Evolutionary conservation across 306 rosid species (phyloP).

Genomic region (Adenanthera pavonina): DNA sequence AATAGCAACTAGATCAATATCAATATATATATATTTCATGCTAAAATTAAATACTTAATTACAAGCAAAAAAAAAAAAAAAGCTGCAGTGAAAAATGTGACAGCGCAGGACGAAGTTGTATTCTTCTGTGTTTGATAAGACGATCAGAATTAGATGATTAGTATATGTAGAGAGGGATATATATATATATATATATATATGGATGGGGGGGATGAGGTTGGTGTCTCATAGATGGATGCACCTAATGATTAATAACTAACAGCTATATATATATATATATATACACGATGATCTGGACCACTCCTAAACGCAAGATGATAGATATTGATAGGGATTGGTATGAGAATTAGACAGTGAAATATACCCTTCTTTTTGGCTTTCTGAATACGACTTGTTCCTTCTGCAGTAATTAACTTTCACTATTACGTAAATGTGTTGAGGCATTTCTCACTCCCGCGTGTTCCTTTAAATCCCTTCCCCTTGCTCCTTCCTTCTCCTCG

Average conservation of each 20-base stretch:
- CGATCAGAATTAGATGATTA: too few relatives aligned
- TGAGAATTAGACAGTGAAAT: neutral
- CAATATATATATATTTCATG: too few relatives aligned
- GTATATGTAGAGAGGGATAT: too few relatives aligned
- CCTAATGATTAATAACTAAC: slow-evolving; percentile 3
- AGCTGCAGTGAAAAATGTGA: too few relatives aligned
- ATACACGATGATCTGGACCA: neutral
- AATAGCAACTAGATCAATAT: too few relatives aligned
- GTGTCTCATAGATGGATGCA: neutral
- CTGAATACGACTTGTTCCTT: neutral
- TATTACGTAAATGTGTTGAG: neutral
- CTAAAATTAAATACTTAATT: too few relatives aligned
- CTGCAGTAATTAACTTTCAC: neutral
- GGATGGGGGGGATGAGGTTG: too few relatives aligned
- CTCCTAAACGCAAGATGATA: neutral
- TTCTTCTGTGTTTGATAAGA: too few relatives aligned
- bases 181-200: too few relatives aligned
- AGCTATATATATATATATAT: neutral
- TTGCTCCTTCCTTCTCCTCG: neutral
- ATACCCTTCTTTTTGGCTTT: neutral
- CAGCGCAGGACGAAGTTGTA: too few relatives aligned
- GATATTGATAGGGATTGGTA: neutral
- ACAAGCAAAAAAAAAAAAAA: too few relatives aligned
- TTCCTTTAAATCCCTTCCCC: neutral
- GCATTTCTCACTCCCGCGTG: neutral